Evolutionary conservation across 2,329 filamentous ascomycete genomes (phyloP).

Genomic region (Chaetomiaceae sp.): DNA sequence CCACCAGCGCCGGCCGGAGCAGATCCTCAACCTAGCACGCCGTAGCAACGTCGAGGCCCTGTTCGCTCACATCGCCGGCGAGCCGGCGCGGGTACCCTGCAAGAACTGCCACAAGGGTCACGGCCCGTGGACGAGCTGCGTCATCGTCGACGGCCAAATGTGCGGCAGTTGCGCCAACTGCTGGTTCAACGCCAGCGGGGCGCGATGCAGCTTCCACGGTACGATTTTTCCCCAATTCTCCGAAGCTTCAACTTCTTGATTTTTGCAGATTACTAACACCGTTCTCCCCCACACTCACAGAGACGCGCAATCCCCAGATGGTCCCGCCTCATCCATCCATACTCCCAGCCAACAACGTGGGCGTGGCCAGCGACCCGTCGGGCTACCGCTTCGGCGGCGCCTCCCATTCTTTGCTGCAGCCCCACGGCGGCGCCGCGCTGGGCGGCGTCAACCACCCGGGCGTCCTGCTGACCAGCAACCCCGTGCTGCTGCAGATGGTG

Average conservation of each 20-base stretch:
- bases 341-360: slow-evolving; percentile 14
- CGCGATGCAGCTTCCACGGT: slow-evolving; percentile 56
- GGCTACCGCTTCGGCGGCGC: slow-evolving; percentile 15
- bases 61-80: slow-evolving; percentile 51
- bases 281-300: slow-evolving; percentile 29
- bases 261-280: too few species aligned
- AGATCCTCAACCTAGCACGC: slow-evolving; percentile 49
- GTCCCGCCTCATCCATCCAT: slow-evolving; percentile 19
- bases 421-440: slow-evolving; percentile 14
- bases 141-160: slow-evolving; percentile 56
- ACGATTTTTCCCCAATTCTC: too few species aligned
- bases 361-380: slow-evolving; percentile 17
- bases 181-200: slow-evolving; percentile 57
- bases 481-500: slow-evolving; percentile 37
- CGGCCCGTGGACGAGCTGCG: slow-evolving; percentile 52
- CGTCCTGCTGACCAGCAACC: slow-evolving; percentile 28
- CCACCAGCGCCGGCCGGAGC: slow-evolving; percentile 47
- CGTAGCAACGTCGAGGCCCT: slow-evolving; percentile 56
- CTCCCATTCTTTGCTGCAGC: slow-evolving; percentile 15
- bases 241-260: too few species aligned
- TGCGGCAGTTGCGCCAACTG: slow-evolving; percentile 58
- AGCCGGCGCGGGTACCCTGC: slow-evolving; percentile 42
- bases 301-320: slow-evolving; percentile 39
- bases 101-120: slow-evolving; percentile 56
- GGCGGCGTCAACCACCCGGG: slow-evolving; percentile 14